Evolutionary conservation across 208 protist genomes (phyloP).

Genomic region (Naegleria gruberi): DNA sequence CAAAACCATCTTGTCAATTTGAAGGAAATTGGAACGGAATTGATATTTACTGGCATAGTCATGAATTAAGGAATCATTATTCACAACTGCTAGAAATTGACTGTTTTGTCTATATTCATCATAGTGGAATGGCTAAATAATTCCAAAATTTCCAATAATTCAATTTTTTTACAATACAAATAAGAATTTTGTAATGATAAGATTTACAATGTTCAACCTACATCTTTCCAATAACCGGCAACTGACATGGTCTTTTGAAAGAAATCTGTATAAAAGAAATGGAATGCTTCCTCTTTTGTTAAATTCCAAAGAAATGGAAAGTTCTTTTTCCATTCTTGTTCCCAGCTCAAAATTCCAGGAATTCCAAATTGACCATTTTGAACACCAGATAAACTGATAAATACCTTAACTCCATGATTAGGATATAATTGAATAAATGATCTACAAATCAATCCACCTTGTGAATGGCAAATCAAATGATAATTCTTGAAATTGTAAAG

Average conservation of each 20-base stretch:
- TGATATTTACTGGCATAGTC: not conserved
- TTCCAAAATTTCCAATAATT: not conserved
- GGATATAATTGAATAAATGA: not conserved
- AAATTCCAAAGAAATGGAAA: not conserved
- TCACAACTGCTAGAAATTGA: not conserved
- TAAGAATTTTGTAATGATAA: too few species aligned
- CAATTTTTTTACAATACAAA: too few species aligned
- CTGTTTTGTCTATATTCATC: not conserved
- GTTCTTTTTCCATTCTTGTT: not conserved
- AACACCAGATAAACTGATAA: not conserved
- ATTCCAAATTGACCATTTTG: not conserved
- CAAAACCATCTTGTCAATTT: not conserved
- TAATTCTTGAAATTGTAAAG: not conserved
- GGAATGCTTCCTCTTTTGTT: not conserved
- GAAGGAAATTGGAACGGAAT: not conserved
- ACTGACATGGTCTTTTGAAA: not conserved
- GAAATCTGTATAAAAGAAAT: not conserved
- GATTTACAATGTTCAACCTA: not conserved
- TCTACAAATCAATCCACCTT: not conserved
- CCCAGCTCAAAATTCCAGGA: not conserved
- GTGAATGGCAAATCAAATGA: conserved; percentile 8
- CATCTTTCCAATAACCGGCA: not conserved
- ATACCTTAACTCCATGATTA: not conserved
- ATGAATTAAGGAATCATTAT: not conserved
- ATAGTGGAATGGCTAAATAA: not conserved